These are phyloP conservation scores for Fusarium brevicatenulatum DNA, from an alignment of 2,329 filamentous ascomycete genomes.

Conservation along the genomic window DNA sequence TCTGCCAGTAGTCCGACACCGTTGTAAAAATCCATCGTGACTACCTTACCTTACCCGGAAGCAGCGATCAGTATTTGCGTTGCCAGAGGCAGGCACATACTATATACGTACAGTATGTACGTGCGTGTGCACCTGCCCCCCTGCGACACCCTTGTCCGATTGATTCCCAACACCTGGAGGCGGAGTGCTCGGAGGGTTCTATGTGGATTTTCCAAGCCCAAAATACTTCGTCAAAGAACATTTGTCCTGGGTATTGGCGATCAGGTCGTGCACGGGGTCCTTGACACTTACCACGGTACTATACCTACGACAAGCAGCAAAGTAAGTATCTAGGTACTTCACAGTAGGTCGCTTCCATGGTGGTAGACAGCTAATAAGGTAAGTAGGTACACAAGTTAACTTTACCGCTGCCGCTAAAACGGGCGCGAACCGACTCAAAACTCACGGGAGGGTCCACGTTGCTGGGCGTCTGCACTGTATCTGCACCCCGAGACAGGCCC, in stretches of 20 bases:
- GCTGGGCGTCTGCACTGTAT: constrained; percentile 23
- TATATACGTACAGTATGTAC: neutral
- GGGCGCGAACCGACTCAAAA: constrained; percentile 5
- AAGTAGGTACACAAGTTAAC: neutral
- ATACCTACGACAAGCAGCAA: neutral
- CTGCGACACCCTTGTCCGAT: neutral
- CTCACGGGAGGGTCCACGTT: constrained; percentile 28
- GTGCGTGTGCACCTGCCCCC: neutral
- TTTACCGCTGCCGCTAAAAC: constrained; percentile 30
- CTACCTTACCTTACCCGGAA: constrained; percentile 19
- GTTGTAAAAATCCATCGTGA: neutral
- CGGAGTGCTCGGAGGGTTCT: neutral
- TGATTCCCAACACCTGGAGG: constrained; percentile 12
- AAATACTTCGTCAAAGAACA: constrained; percentile 19
- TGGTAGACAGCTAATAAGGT: neutral
- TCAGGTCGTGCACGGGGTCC: constrained; percentile 31
- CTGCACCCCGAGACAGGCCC: constrained; percentile 9
- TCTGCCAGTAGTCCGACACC: neutral
- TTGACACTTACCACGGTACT: neutral
- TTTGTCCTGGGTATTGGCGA: constrained; percentile 10
- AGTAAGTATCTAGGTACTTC: neutral
- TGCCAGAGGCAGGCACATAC: neutral
- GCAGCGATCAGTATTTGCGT: neutral
- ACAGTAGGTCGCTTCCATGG: neutral
- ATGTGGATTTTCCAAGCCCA: constrained; percentile 3